These are phyloP conservation scores for Epithemia pelagica DNA, from an alignment of 108 stramenopile species.

Conservation along the genomic window DNA sequence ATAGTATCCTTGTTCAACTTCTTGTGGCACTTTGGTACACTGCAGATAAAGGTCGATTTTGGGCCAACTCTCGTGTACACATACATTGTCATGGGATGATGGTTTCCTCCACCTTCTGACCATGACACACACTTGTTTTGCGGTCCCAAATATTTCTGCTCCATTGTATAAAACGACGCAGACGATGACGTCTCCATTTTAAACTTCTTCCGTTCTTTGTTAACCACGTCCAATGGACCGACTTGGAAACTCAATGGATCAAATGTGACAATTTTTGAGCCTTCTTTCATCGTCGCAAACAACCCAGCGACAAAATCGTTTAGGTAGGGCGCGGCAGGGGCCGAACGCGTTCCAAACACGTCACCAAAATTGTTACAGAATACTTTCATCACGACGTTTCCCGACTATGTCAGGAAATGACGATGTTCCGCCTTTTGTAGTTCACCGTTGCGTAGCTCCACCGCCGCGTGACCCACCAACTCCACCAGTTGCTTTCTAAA, in stretches of 20 bases:
- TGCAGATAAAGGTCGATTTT: too few relatives aligned
- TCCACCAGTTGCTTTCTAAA: slow-evolving; percentile 23
- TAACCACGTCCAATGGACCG: too few relatives aligned
- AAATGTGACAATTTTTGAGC: slow-evolving; percentile 14
- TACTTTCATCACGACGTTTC: slow-evolving; percentile 22
- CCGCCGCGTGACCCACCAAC: neutral
- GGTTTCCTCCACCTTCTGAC: slow-evolving; percentile 1
- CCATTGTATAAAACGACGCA: neutral
- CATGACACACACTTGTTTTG: neutral
- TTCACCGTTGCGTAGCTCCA: slow-evolving; percentile 27
- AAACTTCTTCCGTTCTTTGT: too few relatives aligned
- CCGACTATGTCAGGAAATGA: slow-evolving; percentile 24
- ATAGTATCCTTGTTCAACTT: too few relatives aligned
- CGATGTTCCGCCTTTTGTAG: slow-evolving; percentile 27
- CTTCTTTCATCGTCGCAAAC: slow-evolving; percentile 45
- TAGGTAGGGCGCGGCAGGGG: slow-evolving; percentile 11
- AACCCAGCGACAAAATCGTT: slow-evolving; percentile 35
- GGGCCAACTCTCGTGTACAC: too few relatives aligned
- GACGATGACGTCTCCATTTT: neutral
- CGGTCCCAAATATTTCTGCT: neutral
- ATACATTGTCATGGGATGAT: too few relatives aligned
- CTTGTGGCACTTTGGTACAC: too few relatives aligned
- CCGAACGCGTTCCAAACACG: slow-evolving; percentile 38
- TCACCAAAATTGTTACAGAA: slow-evolving; percentile 47
- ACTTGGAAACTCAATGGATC: too few relatives aligned